Base-by-base conservation (phyloP, 768 basidiomycete genomes). In the Pholiota microspora region DNA sequence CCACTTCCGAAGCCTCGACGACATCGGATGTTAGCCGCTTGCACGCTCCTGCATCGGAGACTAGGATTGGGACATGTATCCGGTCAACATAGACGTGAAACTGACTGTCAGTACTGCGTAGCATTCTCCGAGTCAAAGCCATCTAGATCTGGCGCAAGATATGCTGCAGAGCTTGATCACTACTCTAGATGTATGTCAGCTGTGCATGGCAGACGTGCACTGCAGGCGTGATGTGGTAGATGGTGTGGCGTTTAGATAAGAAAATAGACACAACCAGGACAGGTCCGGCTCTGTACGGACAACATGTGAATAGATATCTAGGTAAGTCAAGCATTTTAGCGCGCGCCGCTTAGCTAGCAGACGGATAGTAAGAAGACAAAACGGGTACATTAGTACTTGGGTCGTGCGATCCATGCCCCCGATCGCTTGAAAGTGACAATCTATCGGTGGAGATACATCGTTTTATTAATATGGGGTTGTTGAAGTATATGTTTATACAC, bases 211-310 rank as follows among this genome's bases (percentile, higher is more conserved):
- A 12, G 7, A 15, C 18, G 3, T 16, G n/a, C 16, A 5, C 21
- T 12, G 16, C 21, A 21, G 40, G n/a, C 16, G 21, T 16, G 35
- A 18, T 36, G 21, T 9, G 18, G 9, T 24, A 23, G 40, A 42
- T 42, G 40, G 29, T n/a, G 40, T 42, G 40, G 40, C 18, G 40
- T 42, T 42, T 42, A 42, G 40, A 42, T 42, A 42, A 42, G 40
- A 9, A 42, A 42, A 21, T 23, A 4, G 8, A 10, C 16, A 42
- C 23, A 42, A 23, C 40, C 10, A 42, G 40, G 10, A 42, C 21
- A 42, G 40, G 18, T 42, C 12, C 40, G 21, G 40, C n/a, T 42
- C 40, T 42, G 40, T 18, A 16, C 23, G 40, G 40, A 21, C n/a
- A 21, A 10, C 7, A 23, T 42, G 40, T 21, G 21, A 42, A 42